phyloP scores from a whole-genome alignment of 352 stramenopile species.

The Phytopythium chamaehyphon region DNA sequence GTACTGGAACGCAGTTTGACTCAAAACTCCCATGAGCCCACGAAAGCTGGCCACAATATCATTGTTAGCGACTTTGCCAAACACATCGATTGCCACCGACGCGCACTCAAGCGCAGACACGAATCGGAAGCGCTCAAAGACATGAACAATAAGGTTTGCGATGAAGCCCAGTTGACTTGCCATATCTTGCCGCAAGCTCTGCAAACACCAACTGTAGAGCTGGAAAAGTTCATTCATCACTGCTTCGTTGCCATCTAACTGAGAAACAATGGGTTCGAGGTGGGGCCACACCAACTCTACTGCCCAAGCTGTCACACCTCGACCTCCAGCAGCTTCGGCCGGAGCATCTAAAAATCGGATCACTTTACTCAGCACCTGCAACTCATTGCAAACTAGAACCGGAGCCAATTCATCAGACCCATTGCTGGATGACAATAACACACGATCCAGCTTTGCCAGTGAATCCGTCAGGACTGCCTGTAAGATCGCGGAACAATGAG shows the following conservation, averaged over 20 bases:
- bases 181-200: conserved; percentile 60
- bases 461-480: conserved; percentile 44
- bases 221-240: conserved; percentile 60
- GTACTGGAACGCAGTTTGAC: conserved; percentile 56
- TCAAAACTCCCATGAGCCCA: conserved; percentile 51
- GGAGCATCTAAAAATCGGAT: conserved; percentile 66
- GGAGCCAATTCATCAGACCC: conserved; percentile 14
- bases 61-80: conserved; percentile 36
- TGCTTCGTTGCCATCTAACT: conserved; percentile 33
- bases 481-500: conserved; percentile 46
- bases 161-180: conserved; percentile 39
- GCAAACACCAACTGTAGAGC: conserved; percentile 69
- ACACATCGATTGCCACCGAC: conserved; percentile 61
- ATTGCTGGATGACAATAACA: conserved; percentile 14
- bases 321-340: conserved; percentile 41
- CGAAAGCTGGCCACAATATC: conserved; percentile 52
- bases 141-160: conserved; percentile 46
- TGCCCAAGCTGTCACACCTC: conserved; percentile 37
- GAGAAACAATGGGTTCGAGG: conserved; percentile 35
- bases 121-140: conserved; percentile 53
- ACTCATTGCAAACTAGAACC: conserved; percentile 39
- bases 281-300: conserved; percentile 59
- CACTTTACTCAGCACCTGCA: conserved; percentile 62
- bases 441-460: conserved; percentile 42
- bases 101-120: conserved; percentile 66